Conservation (phyloP, 352 stramenopile species). For the Phytophthora pluvialis region DNA sequence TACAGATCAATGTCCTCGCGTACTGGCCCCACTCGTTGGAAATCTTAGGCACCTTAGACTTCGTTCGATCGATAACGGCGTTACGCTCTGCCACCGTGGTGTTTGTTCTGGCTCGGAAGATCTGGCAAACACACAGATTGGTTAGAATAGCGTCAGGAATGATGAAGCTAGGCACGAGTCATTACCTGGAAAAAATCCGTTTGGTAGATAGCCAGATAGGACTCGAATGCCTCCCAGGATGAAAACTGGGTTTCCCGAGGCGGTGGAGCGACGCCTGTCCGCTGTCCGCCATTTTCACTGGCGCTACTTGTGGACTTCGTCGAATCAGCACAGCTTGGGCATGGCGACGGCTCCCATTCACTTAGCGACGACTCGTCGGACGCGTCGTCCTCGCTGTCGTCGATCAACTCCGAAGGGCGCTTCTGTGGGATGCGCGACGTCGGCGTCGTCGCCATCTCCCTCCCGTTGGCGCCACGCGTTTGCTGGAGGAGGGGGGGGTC, state of each 20-base stretch:
- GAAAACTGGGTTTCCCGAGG: not conserved
- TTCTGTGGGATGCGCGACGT: not conserved
- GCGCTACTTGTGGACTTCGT: not conserved
- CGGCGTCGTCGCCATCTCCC: not conserved
- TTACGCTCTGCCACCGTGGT: not conserved
- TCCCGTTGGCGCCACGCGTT: not conserved
- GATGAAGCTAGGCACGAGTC: too few relatives aligned
- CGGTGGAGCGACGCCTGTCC: not conserved
- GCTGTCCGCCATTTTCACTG: not conserved
- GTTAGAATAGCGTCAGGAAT: not conserved
- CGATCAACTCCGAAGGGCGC: not conserved
- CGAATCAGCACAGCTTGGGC: not conserved
- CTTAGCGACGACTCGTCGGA: not conserved
- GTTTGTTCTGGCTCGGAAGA: constrained; percentile 25
- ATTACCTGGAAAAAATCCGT: not conserved
- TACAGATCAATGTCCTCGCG: too few relatives aligned
- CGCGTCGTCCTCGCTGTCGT: not conserved
- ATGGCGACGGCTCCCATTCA: not conserved
- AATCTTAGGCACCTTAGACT: not conserved
- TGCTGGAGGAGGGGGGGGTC: not conserved
- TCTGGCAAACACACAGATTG: not conserved
- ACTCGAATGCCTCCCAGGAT: not conserved
- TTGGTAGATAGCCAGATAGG: not conserved
- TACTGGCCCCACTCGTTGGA: too few relatives aligned
- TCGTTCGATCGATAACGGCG: not conserved